Conservation (phyloP, 2,329 filamentous ascomycete species). For the Alternaria ethzedia region DNA sequence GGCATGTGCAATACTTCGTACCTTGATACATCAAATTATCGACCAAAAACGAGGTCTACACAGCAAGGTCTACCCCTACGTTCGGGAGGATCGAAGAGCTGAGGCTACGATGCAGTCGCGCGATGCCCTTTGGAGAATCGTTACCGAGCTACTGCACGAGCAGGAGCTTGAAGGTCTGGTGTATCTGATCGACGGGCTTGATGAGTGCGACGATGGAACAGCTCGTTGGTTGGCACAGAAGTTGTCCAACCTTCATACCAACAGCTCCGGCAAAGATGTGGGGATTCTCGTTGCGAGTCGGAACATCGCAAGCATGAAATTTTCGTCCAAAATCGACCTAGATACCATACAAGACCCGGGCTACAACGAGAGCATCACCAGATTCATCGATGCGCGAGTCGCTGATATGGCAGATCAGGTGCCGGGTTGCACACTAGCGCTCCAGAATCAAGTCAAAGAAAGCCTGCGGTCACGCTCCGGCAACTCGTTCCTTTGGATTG, state of each 20-base stretch:
- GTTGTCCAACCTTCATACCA: not conserved
- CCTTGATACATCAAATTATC: not conserved
- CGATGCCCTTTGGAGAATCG: not conserved
- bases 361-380: not conserved
- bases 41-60: not conserved
- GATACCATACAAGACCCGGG: not conserved
- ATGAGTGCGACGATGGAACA: not conserved
- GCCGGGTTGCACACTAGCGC: not conserved
- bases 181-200: not conserved
- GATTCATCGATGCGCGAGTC: not conserved
- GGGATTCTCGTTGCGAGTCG: not conserved
- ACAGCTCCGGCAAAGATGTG: not conserved
- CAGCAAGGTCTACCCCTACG: not conserved
- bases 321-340: not conserved
- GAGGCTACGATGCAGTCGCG: not conserved
- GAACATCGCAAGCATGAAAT: not conserved
- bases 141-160: not conserved
- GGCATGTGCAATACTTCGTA: not conserved
- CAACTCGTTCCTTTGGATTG: not conserved
- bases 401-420: not conserved
- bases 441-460: not conserved
- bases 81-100: not conserved
- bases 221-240: not conserved
- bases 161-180: not conserved
- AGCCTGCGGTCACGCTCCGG: not conserved